Base-by-base conservation (phyloP, 2,329 filamentous ascomycete genomes). In the Botryotinia convoluta region DNA sequence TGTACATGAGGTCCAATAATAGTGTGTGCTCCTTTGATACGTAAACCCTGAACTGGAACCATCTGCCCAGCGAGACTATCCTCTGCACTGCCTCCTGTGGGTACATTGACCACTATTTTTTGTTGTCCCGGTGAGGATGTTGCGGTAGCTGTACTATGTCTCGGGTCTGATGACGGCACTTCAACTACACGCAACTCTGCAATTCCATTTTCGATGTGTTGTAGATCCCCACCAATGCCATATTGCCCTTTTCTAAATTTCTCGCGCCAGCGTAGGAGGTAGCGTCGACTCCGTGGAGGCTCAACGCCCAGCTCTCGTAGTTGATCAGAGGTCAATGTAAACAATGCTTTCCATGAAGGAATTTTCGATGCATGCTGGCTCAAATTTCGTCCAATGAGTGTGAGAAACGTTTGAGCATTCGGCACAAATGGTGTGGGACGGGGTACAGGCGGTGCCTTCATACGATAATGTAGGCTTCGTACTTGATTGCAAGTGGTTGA, bases 271-370 rank as follows among this genome's bases (percentile, higher is more conserved):
- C 91, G 89, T 65, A 98, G 85, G 26, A 99, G 88, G 81, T 98
- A 99, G 73, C 91, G 87, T 75, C 96, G 89, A 77, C 90, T 89
- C 62, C 95, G 91, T 29, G 95, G 88, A 22, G 94, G 94, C 82
- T 98, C 95, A 75, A 98, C 87, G 72, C 96, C 95, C 29, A 96
- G 87, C 78, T 95, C 91, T 77, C 91, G 90, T 77, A 99, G 87
- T 83, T 98, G 91, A 62, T 86, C 82, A 29, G 93, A 94, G 35
- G 89, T 91, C 76, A 96, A 86, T 63, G 91, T 91, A 87, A 98
- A 98, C 63, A 99, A 89, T 9, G 93, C 89, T 71, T 96, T 92
- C 96, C 96, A 98, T 18, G 92, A 91, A 3, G 93, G 90, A 79
- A 99, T 93, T 83, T 98, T 98, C 83, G 89, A 86, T 67, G 92